Conservation (phyloP, 2,329 filamentous ascomycete species). For the Colletotrichum nymphaeae region DNA sequence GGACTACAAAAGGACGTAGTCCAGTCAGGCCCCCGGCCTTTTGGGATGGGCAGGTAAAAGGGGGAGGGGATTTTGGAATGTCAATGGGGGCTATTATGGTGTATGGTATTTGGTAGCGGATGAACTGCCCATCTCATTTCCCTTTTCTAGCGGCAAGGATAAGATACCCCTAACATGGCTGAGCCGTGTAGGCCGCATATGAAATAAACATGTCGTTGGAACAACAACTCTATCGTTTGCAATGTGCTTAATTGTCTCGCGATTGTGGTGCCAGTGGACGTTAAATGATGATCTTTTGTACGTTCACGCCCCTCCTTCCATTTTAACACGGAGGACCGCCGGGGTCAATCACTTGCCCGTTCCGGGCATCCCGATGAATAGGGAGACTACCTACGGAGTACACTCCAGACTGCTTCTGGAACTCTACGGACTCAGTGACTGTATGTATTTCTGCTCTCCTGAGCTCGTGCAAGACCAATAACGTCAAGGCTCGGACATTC, state of each 20-base stretch:
- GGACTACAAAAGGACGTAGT: background rate
- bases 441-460: background rate
- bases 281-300: background rate
- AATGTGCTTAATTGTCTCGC: constrained; percentile 3
- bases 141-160: background rate
- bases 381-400: no score
- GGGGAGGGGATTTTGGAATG: background rate
- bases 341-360: constrained; percentile 12
- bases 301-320: constrained; percentile 2
- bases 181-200: constrained; percentile 29
- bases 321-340: background rate
- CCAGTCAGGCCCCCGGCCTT: background rate
- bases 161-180: constrained; percentile 35
- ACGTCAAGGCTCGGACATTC: background rate
- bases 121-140: constrained; percentile 5
- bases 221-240: constrained; percentile 5
- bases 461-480: background rate
- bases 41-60: background rate
- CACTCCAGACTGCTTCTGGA: background rate
- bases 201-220: constrained; percentile 20
- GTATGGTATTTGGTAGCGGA: constrained; percentile 14
- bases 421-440: background rate
- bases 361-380: background rate
- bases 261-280: background rate
- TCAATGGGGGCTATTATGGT: background rate